These are phyloP conservation scores for Metschnikowia continentalis DNA, from an alignment of 805 yeast genomes.

Conservation along the genomic window DNA sequence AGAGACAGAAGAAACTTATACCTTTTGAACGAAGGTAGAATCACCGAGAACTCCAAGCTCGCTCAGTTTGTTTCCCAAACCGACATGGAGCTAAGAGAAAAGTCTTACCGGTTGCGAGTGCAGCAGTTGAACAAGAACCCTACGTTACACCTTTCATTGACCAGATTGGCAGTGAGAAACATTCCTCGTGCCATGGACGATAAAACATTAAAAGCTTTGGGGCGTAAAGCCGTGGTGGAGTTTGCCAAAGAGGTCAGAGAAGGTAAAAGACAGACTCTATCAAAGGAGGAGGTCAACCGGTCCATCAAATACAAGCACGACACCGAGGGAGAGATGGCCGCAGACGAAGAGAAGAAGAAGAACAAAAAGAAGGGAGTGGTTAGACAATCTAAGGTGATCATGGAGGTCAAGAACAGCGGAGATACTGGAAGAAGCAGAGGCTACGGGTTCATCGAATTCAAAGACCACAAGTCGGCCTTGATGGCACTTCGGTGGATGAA, in stretches of 20 bases:
- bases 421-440: slow-evolving; percentile 91
- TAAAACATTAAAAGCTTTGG: slow-evolving; percentile 84
- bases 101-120: slow-evolving; percentile 79
- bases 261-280: slow-evolving; percentile 72
- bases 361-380: slow-evolving; percentile 86
- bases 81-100: slow-evolving; percentile 84
- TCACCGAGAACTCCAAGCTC: slow-evolving; percentile 72
- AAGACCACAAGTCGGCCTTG: slow-evolving; percentile 87
- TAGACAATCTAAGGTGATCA: slow-evolving; percentile 86
- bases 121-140: slow-evolving; percentile 91
- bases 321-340: slow-evolving; percentile 23
- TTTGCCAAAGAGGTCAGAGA: slow-evolving; percentile 87
- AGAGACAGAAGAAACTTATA: slow-evolving; percentile 82
- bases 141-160: slow-evolving; percentile 83
- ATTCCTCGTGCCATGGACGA: slow-evolving; percentile 89
- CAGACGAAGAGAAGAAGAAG: slow-evolving; percentile 48
- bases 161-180: slow-evolving; percentile 92
- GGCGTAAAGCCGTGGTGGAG: slow-evolving; percentile 89
- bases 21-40: slow-evolving; percentile 90
- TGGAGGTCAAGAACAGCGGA: slow-evolving; percentile 87
- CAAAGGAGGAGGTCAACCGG: slow-evolving; percentile 82
- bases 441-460: slow-evolving; percentile 89
- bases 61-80: slow-evolving; percentile 63
- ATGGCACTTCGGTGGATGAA: slow-evolving; percentile 98
- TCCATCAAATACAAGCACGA: slow-evolving; percentile 65